Evolutionary conservation across 768 basidiomycete species (phyloP), one percentile per base, ranked within the genome.

Genomic region (Amanita brunnescens): DNA sequence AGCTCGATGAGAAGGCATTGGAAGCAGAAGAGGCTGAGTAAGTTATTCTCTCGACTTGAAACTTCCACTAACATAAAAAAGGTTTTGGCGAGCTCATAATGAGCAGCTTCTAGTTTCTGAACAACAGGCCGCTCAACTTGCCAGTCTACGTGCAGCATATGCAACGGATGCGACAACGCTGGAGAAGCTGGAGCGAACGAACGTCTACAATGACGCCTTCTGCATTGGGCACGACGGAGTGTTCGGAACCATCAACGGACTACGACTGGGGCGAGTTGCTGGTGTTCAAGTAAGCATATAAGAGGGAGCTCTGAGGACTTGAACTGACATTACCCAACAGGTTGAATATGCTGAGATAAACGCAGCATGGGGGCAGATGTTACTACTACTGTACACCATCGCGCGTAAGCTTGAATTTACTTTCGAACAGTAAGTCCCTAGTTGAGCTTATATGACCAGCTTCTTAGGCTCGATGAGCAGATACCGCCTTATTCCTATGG

Each of bases 301-400:
- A 13, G 23, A n/a, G n/a, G n/a, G n/a, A 34, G 52, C 24, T 29
- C 26, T 21, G 44, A 30, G 47, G 39, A 38, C 26, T 52, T 61
- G 49, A 53, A 52, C 45, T 58, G 50, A 57, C 56, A 26, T 12
- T 38, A 6, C 33, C 13, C 6, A 53, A 7, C 55, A 91, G 83
- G 94, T 98, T 26, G 96, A 98, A 62, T 99, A 94, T 94, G 81
- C 91, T 2, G 96, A 99, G 68, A 93, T 98, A 64, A 98, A 98
- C 62, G 96, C 96, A 9, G 96, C 96, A 14, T 96, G 95, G 93
- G 96, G 96, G 1, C 87, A 96, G 62, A 91, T 94, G 0, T 72
- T 95, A n/a, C 75, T 98, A 14, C 74, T 98, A 51, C 70, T 97
- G 32, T 89, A 95, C 61, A 91, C 91, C 6, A 80, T 99, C 44